Percentiles rank a stretch among this genome's conserved stretches.
Evolutionary conservation across 345 rosid genomes (phyloP).

Genomic region (Cardamine resedifolia): DNA sequence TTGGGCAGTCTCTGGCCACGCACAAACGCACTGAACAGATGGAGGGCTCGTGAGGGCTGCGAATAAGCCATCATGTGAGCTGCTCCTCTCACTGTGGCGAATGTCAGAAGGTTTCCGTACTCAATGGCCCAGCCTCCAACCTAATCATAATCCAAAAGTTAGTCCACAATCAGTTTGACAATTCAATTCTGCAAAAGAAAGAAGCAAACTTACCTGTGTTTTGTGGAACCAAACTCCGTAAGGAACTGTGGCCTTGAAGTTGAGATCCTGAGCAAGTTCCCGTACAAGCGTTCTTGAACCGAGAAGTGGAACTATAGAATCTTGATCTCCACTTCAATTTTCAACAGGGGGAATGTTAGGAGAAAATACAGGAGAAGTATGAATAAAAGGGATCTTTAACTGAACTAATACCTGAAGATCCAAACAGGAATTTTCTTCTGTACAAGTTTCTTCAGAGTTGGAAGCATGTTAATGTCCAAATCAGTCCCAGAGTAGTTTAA

Average conservation of each 20-base stretch:
- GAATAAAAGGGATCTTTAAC: not conserved
- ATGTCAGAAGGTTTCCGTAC: constrained; percentile 65
- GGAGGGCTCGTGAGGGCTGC: constrained; percentile 78
- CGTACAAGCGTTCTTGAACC: constrained; percentile 79
- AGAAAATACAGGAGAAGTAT: too few relatives aligned
- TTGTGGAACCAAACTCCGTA: constrained; percentile 91
- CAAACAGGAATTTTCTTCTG: constrained; percentile 60
- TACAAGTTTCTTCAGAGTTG: constrained; percentile 62
- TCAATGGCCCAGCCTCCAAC: constrained; percentile 80
- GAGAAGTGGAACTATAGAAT: constrained; percentile 75
- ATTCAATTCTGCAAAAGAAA: not conserved
- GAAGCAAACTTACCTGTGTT: constrained; percentile 54
- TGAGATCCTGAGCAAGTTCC: constrained; percentile 70
- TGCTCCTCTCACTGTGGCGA: constrained; percentile 74
- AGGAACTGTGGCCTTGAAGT: constrained; percentile 62
- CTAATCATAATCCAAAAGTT: constrained; percentile 30
- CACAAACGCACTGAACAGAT: constrained; percentile 67
- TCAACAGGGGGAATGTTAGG: too few relatives aligned
- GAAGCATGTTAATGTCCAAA: constrained; percentile 66
- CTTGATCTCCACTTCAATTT: constrained; percentile 78
- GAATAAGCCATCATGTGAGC: constrained; percentile 89
- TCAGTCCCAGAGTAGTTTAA: constrained; percentile 61
- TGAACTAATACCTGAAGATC: constrained; percentile 62
- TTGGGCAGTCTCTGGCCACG: constrained; percentile 63
- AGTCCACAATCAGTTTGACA: not conserved